Evolutionary conservation across 495 filamentous ascomycete species (phyloP).

Genomic region (Copromyces sp.): DNA sequence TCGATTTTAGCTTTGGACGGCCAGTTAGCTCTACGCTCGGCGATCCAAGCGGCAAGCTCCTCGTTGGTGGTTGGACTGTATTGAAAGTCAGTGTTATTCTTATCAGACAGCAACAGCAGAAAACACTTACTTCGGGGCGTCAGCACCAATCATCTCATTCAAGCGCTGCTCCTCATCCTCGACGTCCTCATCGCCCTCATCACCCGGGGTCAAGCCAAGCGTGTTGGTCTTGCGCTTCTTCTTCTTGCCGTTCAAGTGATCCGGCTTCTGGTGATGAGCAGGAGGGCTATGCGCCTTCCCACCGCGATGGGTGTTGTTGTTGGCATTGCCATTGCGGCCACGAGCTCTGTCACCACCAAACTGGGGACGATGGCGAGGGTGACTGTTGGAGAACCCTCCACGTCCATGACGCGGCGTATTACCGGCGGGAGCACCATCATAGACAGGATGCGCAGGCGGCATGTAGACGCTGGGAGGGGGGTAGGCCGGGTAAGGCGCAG

Average conservation of each 20-base stretch:
- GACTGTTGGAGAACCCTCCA: conserved; percentile 22
- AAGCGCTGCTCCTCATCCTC: conserved; percentile 59
- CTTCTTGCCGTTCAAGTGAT: conserved; percentile 52
- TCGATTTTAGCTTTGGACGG: background rate
- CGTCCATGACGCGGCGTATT: conserved; percentile 25
- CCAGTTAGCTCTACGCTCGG: background rate
- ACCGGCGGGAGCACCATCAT: conserved; percentile 25
- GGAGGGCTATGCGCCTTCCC: conserved; percentile 22
- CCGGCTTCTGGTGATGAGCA: conserved; percentile 53
- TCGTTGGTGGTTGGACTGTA: background rate
- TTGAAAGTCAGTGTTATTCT: background rate
- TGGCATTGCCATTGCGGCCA: conserved; percentile 19
- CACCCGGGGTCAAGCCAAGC: conserved; percentile 67
- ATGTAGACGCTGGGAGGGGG: background rate
- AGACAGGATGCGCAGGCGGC: conserved; percentile 7
- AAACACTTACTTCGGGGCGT: conserved; percentile 37
- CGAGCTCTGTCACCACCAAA: conserved; percentile 35
- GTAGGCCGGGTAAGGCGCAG: conserved; percentile 16
- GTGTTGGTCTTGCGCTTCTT: conserved; percentile 71
- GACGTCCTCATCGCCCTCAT: conserved; percentile 63
- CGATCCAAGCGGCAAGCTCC: background rate
- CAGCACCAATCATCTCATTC: conserved; percentile 47
- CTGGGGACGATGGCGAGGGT: conserved; percentile 21
- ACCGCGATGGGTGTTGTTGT: conserved; percentile 16
- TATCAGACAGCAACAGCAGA: conserved; percentile 15